Evolutionary conservation across 2,329 filamentous ascomycete genomes (phyloP).

Genomic region (Raffaelea albimanens): DNA sequence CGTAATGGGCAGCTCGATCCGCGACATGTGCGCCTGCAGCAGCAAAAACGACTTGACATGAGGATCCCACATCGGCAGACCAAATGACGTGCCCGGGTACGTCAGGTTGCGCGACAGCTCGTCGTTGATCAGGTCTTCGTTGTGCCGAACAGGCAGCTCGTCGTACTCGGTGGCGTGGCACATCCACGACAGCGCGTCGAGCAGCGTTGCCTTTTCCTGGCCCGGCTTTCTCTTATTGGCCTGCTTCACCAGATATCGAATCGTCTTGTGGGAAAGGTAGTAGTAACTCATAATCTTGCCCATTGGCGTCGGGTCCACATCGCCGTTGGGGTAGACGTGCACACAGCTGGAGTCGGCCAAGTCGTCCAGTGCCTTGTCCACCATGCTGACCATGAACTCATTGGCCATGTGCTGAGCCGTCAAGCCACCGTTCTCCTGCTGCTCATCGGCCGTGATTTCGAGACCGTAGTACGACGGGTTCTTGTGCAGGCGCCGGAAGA

Average conservation of each 20-base stretch:
- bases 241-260: conserved; percentile 71
- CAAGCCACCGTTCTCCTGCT: conserved; percentile 26
- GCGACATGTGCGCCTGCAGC: conserved; percentile 89
- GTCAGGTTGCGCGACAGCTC: conserved; percentile 79
- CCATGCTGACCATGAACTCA: conserved; percentile 88
- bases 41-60: conserved; percentile 94
- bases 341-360: conserved; percentile 80
- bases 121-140: conserved; percentile 93
- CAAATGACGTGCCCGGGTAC: conserved; percentile 47
- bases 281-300: conserved; percentile 99
- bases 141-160: conserved; percentile 93
- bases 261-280: conserved; percentile 91
- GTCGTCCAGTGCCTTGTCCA: conserved; percentile 75
- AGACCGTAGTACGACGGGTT: conserved; percentile 97
- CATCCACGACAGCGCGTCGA: conserved; percentile 85
- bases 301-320: conserved; percentile 80
- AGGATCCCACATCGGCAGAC: conserved; percentile 93
- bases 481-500: conserved; percentile 94
- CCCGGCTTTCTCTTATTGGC: conserved; percentile 56
- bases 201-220: conserved; percentile 44
- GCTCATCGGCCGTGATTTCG: conserved; percentile 60
- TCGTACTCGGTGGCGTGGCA: conserved; percentile 91
- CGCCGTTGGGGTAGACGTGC: conserved; percentile 71
- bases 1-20: conserved; percentile 83
- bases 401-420: conserved; percentile 81